phyloP scores from a whole-genome alignment of 1,284 basidiomycete genomes.

The Afroboletus lepidellus region DNA sequence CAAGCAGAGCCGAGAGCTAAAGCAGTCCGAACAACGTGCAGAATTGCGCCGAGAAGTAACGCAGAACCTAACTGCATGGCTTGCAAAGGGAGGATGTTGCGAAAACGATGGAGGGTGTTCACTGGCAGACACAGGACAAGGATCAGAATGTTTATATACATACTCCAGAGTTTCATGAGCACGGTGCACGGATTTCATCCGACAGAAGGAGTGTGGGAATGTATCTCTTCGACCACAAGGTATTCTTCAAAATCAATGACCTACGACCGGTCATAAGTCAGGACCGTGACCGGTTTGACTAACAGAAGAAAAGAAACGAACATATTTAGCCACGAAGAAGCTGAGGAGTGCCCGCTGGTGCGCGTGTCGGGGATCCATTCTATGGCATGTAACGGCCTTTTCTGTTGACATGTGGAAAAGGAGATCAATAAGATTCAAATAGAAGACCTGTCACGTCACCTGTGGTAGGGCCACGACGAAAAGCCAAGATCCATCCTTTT shows the following conservation, averaged over 20 bases:
- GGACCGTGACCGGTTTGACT: neutral
- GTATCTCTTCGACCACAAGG: conserved; percentile 1
- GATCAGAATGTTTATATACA: conserved; percentile 17
- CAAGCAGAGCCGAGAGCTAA: conserved; percentile 28
- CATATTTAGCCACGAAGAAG: neutral
- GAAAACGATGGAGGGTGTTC: neutral
- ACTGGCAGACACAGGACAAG: neutral
- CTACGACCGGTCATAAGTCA: neutral
- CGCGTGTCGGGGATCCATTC: neutral
- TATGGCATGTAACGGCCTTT: neutral
- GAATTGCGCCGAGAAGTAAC: conserved; percentile 12
- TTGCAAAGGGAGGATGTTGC: neutral
- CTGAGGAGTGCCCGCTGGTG: neutral
- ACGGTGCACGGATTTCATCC: neutral
- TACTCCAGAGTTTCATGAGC: neutral
- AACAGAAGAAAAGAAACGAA: conserved; percentile 1
- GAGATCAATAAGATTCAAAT: conserved; percentile 8
- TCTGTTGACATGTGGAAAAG: conserved; percentile 1
- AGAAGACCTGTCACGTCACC: conserved; percentile 4
- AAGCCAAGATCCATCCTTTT: neutral
- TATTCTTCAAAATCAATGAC: neutral
- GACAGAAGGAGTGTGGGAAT: conserved; percentile 3
- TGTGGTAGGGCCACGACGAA: neutral
- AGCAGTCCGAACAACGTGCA: conserved; percentile 1
- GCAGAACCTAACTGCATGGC: conserved; percentile 12